Conservation (phyloP, 495 filamentous ascomycete genomes). For the Penicillium roqueforti region DNA sequence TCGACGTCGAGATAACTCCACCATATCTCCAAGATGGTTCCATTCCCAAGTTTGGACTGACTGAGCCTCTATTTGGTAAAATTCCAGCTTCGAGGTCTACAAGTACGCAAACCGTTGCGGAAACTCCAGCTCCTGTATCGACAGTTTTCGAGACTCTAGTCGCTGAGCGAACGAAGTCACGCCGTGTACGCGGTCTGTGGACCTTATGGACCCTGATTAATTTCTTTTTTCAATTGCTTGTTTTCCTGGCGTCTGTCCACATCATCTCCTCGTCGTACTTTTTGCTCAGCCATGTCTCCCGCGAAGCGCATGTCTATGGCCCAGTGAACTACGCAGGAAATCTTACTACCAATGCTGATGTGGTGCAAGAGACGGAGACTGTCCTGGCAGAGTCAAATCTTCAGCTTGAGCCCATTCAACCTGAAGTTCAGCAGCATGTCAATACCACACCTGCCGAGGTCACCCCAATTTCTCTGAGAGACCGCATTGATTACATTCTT, state of each 20-base stretch:
- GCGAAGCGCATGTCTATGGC: no score
- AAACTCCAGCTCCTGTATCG: neutral
- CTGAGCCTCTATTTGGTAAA: neutral
- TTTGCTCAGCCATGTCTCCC: neutral
- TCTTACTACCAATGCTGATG: neutral
- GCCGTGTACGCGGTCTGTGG: neutral
- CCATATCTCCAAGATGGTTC: neutral
- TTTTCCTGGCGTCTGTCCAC: neutral
- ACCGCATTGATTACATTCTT: slow-evolving; percentile 35
- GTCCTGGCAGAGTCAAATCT: neutral
- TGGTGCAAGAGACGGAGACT: neutral
- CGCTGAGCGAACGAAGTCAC: neutral
- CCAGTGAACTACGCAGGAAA: neutral
- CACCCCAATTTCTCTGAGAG: slow-evolving; percentile 15
- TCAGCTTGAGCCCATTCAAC: neutral
- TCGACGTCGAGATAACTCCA: neutral
- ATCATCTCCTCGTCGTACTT: neutral
- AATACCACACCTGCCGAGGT: neutral
- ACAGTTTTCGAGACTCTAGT: neutral
- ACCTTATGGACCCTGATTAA: neutral
- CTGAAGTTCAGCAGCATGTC: neutral
- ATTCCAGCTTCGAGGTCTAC: neutral
- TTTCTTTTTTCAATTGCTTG: neutral
- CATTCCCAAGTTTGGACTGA: neutral
- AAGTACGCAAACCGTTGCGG: neutral